Base-by-base conservation (phyloP, 2,329 filamentous ascomycete genomes). In the Fusarium fujikuroi region DNA sequence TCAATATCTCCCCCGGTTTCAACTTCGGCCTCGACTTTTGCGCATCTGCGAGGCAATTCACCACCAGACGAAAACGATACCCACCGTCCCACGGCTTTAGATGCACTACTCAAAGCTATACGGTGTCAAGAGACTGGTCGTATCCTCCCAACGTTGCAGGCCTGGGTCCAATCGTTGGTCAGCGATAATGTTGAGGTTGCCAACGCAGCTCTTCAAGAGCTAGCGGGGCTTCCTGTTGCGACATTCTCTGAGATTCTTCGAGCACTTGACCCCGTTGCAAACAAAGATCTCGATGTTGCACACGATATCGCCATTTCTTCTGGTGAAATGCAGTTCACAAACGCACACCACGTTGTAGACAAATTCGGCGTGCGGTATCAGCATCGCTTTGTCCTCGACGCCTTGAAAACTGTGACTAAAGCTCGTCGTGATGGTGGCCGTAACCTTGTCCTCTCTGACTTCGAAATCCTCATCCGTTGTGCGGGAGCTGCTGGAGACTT, bases 181-280 rank as follows among this genome's bases (percentile, higher is more conserved):
- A 63, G 79, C 23, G 6, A 58, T 15, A 46, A 72, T 23, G 52
- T 43, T 7, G 73, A 80, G 37, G 36, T 63, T 7, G 60, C 77
- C n/a, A 52, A 74, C 3, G 70, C 73, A 9, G 76, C 81, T 21
- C 75, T 80, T 12, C 68, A 79, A 11, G 78, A 83, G 49, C 72
- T 85, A 10, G 72, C 72, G 19, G 57, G 69, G 1, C 77, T 94
- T 28, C 85, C 91, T 1, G 79, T 84, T 4, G 83, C 86, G 3
- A 86, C 86, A 2, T 91, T 94, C 76, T 89, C 90, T 3, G 90
- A 92, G 70, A 86, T 92, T 15, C 79, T 95, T 36, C 86, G 87
- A 39, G 84, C 86, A 9, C 80, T 95, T 14, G 90, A 93, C 64
- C 91, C 92, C 0, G 76, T 87, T 9, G 76, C 80, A 28, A 80